These are phyloP conservation scores for Kuraishia cidri DNA, from an alignment of 805 yeast genomes.

Conservation along the genomic window DNA sequence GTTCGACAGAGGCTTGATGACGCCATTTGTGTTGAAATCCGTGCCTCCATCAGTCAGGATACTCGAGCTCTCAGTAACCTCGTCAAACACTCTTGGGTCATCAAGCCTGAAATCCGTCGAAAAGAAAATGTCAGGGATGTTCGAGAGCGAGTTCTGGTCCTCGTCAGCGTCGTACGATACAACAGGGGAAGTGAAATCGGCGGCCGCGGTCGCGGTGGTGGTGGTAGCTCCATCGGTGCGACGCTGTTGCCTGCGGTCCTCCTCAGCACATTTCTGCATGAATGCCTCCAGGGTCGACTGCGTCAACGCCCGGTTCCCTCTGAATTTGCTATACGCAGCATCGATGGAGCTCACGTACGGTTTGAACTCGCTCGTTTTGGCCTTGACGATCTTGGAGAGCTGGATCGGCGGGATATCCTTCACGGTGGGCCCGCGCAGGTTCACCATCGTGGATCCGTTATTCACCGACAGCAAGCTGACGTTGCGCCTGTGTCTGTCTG, in stretches of 20 bases:
- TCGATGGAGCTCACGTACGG: slow-evolving; percentile 33
- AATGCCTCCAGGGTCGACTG: slow-evolving; percentile 29
- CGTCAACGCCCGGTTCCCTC: slow-evolving; percentile 31
- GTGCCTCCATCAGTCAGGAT: slow-evolving; percentile 25
- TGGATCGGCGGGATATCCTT: slow-evolving; percentile 80
- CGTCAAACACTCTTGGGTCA: slow-evolving; percentile 76
- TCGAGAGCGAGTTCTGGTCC: slow-evolving; percentile 18
- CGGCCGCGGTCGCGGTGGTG: neutral
- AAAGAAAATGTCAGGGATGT: slow-evolving; percentile 66
- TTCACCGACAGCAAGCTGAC: slow-evolving; percentile 14
- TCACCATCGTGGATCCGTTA: slow-evolving; percentile 31
- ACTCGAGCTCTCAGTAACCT: slow-evolving; percentile 56
- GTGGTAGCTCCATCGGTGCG: neutral
- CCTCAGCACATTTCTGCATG: slow-evolving; percentile 12
- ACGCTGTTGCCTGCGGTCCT: slow-evolving; percentile 8
- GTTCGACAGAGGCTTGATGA: slow-evolving; percentile 31
- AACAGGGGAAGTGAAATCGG: neutral
- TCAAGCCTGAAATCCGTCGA: slow-evolving; percentile 69
- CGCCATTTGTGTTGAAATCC: slow-evolving; percentile 18
- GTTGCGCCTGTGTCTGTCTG: slow-evolving; percentile 21
- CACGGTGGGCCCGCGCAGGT: slow-evolving; percentile 59
- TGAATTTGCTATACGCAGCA: slow-evolving; percentile 34
- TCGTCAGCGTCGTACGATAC: too few relatives aligned
- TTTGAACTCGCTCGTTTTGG: slow-evolving; percentile 31
- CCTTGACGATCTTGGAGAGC: slow-evolving; percentile 41